Conservation (phyloP, 1,284 basidiomycete genomes). For the Ceratobasidium sp. region DNA sequence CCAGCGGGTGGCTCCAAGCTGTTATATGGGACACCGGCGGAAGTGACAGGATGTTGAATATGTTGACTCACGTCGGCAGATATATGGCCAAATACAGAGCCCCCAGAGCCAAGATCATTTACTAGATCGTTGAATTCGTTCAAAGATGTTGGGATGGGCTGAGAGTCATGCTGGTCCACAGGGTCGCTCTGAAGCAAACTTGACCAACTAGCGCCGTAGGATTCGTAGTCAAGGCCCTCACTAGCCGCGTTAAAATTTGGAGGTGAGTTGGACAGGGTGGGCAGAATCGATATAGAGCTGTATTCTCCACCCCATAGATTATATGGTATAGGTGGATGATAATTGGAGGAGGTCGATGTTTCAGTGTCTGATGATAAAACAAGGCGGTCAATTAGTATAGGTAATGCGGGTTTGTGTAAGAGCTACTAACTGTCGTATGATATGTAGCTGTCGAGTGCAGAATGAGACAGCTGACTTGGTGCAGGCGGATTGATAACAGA, state of each 20-base stretch:
- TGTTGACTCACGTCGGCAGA: neutral
- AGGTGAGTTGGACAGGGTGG: neutral
- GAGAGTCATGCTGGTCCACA: neutral
- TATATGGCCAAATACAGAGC: neutral
- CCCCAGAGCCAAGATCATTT: neutral
- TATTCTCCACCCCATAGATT: neutral
- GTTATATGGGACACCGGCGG: neutral
- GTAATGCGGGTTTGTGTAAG: neutral
- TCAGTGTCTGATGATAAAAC: neutral
- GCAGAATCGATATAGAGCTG: neutral
- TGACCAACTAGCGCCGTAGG: neutral
- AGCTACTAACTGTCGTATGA: neutral
- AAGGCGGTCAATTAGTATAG: neutral
- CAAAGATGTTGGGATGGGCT: neutral
- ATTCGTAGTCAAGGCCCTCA: neutral
- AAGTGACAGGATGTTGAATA: neutral
- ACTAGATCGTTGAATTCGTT: neutral
- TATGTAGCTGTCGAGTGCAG: neutral
- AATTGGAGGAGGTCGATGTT: neutral
- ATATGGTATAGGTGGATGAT: neutral
- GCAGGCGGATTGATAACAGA: neutral
- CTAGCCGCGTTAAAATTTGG: too few relatives aligned
- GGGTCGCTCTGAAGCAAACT: neutral
- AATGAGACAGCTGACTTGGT: neutral
- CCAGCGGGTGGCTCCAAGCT: neutral